phyloP scores from a whole-genome alignment of 768 basidiomycete species.

The Tylopilus plumbeoviolaceoides region DNA sequence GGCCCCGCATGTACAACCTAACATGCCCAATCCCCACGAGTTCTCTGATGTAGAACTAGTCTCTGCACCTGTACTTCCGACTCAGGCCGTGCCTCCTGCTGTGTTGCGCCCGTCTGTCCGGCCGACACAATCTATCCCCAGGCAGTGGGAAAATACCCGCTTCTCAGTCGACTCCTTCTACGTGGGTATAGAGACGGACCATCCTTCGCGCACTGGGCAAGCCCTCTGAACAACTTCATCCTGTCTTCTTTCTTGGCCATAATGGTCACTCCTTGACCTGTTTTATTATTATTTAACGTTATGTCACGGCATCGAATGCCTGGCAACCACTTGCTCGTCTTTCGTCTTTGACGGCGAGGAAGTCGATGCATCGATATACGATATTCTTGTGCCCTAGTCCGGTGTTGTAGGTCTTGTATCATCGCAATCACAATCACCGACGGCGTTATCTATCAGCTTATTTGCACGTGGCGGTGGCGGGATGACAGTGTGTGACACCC shows the following conservation, averaged over 20 bases:
- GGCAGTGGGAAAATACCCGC: slow-evolving; percentile 11
- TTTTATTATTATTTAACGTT: slow-evolving; percentile 25
- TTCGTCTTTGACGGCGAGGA: slow-evolving; percentile 7
- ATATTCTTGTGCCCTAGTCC: not conserved
- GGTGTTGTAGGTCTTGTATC: slow-evolving; percentile 4
- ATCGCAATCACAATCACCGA: not conserved
- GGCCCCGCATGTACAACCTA: not conserved
- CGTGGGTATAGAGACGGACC: slow-evolving; percentile 15
- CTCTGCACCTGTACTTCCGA: slow-evolving; percentile 2
- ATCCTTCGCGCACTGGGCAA: slow-evolving; percentile 7
- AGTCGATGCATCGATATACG: slow-evolving; percentile 2
- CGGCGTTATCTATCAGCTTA: not conserved
- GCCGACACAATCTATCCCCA: not conserved
- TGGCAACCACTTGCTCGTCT: slow-evolving; percentile 1
- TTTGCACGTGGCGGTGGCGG: not conserved
- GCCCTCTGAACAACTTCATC: slow-evolving; percentile 13
- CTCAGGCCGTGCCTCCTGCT: slow-evolving; percentile 5
- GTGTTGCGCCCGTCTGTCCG: slow-evolving; percentile 16
- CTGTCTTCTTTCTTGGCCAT: not conserved
- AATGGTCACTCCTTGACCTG: not conserved
- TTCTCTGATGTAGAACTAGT: slow-evolving; percentile 5
- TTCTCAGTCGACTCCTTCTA: slow-evolving; percentile 31
- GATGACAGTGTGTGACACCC: no score
- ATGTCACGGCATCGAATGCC: not conserved
- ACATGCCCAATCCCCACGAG: slow-evolving; percentile 17